These are phyloP conservation scores for Kodamaea sp. DNA, from an alignment of 1,139 yeast species.

Conservation along the genomic window DNA sequence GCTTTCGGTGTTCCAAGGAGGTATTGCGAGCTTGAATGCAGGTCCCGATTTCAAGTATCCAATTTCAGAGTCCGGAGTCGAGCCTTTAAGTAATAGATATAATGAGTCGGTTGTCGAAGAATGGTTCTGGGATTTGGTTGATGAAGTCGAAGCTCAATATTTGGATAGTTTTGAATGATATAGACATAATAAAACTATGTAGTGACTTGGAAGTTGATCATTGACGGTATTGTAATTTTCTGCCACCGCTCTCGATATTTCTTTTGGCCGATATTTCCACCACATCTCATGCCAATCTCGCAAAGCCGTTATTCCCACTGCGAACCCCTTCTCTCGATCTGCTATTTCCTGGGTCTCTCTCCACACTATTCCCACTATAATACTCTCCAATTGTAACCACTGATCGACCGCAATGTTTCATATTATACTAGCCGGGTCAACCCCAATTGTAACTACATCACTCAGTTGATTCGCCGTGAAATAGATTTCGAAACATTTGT, in stretches of 20 bases:
- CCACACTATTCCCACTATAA: no score
- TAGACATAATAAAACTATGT: background rate
- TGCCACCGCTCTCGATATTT: background rate
- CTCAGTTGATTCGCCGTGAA: conserved; percentile 18
- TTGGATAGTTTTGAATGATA: conserved; percentile 42
- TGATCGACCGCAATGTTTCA: no score
- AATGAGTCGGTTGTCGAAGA: conserved; percentile 76
- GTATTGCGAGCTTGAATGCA: conserved; percentile 64
- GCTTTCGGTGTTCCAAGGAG: conserved; percentile 77
- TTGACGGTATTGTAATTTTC: background rate
- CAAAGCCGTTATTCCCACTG: no score
- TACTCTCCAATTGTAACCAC: background rate
- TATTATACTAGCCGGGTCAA: conserved; percentile 13
- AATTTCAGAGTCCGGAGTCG: conserved; percentile 26
- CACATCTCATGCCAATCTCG: background rate
- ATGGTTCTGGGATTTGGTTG: conserved; percentile 75
- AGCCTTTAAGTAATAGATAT: conserved; percentile 59
- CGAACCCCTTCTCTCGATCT: no score
- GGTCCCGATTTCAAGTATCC: conserved; percentile 64
- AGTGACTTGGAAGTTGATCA: background rate
- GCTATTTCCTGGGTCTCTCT: no score
- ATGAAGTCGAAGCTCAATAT: conserved; percentile 74
- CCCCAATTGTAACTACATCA: conserved; percentile 18
- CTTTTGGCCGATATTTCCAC: background rate
- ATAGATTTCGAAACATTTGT: conserved; percentile 41